phyloP scores from a whole-genome alignment of 2,329 filamentous ascomycete species.

The Myotisia sp. region DNA sequence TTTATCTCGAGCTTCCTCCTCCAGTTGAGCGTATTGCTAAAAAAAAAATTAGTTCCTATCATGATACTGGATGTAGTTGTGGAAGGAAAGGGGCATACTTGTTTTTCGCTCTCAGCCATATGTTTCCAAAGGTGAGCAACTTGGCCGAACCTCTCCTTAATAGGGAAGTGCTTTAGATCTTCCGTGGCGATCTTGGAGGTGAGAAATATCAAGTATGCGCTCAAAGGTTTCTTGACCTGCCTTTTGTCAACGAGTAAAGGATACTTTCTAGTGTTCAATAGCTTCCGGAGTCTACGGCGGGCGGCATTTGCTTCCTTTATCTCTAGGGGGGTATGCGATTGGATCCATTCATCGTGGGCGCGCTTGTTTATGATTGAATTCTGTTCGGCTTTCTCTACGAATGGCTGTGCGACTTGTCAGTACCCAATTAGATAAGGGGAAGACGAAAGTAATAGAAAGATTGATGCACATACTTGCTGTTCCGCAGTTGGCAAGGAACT shows the following conservation, averaged over 20 bases:
- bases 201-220: conserved; percentile 32
- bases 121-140: conserved; percentile 15
- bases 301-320: conserved; percentile 48
- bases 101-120: conserved; percentile 23
- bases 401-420: conserved; percentile 40
- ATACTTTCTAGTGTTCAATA: conserved; percentile 14
- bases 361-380: conserved; percentile 31
- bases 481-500: conserved; percentile 3
- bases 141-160: conserved; percentile 21
- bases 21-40: conserved; percentile 15
- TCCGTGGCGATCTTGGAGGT: conserved; percentile 32
- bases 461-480: neutral
- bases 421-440: neutral
- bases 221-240: conserved; percentile 30
- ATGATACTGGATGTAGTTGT: neutral
- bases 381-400: too few species aligned
- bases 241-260: conserved; percentile 40
- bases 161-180: conserved; percentile 37
- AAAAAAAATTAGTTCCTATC: neutral
- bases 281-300: conserved; percentile 26
- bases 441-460: neutral
- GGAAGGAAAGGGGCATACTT: conserved; percentile 13
- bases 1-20: conserved; percentile 12
- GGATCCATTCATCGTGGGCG: conserved; percentile 41
- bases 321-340: conserved; percentile 40